Evolutionary conservation across 148 eudicot genomes (phyloP), one percentile per base, ranked within the genome.

Genomic region (Vaccinium darrowii): DNA sequence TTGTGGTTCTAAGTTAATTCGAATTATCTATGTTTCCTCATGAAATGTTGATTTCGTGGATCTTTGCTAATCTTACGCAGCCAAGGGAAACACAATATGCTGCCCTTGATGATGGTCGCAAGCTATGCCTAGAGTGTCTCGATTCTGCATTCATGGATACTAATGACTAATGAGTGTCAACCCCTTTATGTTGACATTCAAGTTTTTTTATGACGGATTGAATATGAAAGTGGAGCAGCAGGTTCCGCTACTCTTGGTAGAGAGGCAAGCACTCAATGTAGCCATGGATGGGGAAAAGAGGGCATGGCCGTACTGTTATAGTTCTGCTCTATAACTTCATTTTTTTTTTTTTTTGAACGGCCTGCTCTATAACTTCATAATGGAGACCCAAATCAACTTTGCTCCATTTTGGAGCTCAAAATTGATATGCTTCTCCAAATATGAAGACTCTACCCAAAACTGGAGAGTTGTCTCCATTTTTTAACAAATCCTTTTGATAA

Each of bases 231-330:
- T 97, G 78, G 92, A 92, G 86, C 99, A 97, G 87, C 95, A 95
- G 85, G 85, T 97, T 82, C 99, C 99, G 2, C 81, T 97, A 39
- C 96, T 97, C 58, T 90, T 97, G 85, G 99, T 97, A 16, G 99
- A 97, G 92, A 95, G 99, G 86, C 98, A 93, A 87, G 99, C 99
- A 54, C 89, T 97, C 25, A 97, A 97, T 79, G 99, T 95, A 90
- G 99, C 99, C 88, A 94, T 97, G 98, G 99, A 95, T 88, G 99
- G 99, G 79, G 99, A 97, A 86, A 97, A 92, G 79, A 93, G 88
- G 87, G 98, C 95, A 86, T 87, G 90, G 43, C 76, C 43, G 16
- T 69, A 39, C 11, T 39, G 13, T 71, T 88, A 33, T 56, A 7
- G 36, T 53, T 19, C n/a, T n/a, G n/a, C n/a, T n/a, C n/a, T n/a